A percentile compares a stretch with the other conserved stretches of the same genome.
phyloP scores from a whole-genome alignment of 1,284 basidiomycete species.

The Ceratobasidium sp. region DNA sequence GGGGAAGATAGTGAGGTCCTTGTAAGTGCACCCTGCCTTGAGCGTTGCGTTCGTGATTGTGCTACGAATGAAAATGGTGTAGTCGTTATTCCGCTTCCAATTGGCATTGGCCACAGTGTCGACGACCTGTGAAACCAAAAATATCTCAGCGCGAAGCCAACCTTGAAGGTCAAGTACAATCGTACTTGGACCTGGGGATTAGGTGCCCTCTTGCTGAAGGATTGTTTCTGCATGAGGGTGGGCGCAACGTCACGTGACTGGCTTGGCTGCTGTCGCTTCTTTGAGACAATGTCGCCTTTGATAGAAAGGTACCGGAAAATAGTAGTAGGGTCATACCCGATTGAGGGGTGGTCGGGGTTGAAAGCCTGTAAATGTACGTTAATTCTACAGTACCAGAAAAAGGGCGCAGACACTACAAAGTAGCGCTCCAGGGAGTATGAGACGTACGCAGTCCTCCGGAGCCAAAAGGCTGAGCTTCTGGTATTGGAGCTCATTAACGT shows the following conservation, averaged over 20 bases:
- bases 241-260: no score
- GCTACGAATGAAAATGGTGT: neutral
- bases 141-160: neutral
- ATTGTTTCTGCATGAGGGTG: no score
- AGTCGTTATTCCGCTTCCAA: slow-evolving; percentile 1
- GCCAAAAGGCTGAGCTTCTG: neutral
- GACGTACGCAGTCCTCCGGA: neutral
- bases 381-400: neutral
- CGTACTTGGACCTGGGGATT: no score
- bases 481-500: neutral
- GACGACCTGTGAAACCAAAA: neutral
- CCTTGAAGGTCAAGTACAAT: no score
- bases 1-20: neutral
- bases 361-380: neutral
- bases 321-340: neutral
- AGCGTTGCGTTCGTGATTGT: neutral
- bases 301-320: no score
- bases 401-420: no score
- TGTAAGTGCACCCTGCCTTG: neutral
- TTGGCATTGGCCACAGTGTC: neutral
- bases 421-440: no score
- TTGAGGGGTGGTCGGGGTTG: neutral
- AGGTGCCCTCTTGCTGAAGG: no score
- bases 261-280: no score
- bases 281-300: no score